Percentiles rank a stretch among this genome's conserved stretches.
phyloP scores from a whole-genome alignment of 768 basidiomycete species.

The Trametes sanguinea region DNA sequence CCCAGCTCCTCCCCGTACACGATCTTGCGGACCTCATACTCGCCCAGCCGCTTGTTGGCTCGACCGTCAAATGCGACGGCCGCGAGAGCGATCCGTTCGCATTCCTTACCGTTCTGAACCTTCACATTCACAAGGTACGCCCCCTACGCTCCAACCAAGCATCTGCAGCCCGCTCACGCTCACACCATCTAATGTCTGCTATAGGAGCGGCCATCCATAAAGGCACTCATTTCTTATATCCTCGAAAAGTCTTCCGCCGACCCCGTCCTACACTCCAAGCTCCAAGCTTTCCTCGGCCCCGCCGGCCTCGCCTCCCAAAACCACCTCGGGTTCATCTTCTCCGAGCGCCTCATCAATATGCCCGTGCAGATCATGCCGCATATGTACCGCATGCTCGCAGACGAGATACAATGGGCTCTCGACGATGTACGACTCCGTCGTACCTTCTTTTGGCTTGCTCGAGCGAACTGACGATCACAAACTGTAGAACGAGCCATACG shows the following conservation, averaged over 20 bases:
- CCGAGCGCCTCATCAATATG: conserved; percentile 92
- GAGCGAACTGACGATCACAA: neutral
- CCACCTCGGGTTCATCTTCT: conserved; percentile 82
- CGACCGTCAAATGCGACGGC: conserved; percentile 91
- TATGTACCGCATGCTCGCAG: conserved; percentile 85
- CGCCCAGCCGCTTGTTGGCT: conserved; percentile 74
- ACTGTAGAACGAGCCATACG: conserved; percentile 57
- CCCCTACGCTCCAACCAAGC: neutral
- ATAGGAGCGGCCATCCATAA: conserved; percentile 74
- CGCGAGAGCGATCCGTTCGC: conserved; percentile 90
- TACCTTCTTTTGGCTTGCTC: neutral
- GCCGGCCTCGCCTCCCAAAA: conserved; percentile 38
- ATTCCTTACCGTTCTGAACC: conserved; percentile 80
- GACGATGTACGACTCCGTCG: conserved; percentile 51
- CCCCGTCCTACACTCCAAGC: conserved; percentile 50
- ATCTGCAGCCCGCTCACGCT: neutral
- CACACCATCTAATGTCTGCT: neutral
- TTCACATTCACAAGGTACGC: conserved; percentile 64
- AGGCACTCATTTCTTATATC: conserved; percentile 69
- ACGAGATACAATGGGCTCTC: conserved; percentile 77
- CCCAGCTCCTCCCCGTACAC: conserved; percentile 66
- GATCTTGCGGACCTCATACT: conserved; percentile 82
- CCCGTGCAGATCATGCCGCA: conserved; percentile 91
- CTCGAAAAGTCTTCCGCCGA: conserved; percentile 58
- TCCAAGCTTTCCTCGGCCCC: conserved; percentile 52